Base-by-base conservation (phyloP, 345 rosid genomes). In the Alliaria petiolata region DNA sequence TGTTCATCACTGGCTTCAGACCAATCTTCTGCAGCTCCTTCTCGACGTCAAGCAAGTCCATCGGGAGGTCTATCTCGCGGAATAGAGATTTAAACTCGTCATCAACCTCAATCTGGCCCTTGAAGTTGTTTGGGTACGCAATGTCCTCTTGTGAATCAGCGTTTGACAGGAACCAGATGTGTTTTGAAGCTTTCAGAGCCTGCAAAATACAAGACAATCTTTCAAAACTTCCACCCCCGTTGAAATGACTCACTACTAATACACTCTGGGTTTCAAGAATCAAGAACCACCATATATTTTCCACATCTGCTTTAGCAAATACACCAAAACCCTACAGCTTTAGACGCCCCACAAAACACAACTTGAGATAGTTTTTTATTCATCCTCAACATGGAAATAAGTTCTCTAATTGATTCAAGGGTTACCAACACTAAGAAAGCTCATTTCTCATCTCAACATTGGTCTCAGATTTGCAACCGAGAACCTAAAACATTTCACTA, bases 41-140 rank as follows among this genome's bases (percentile, higher is more conserved):
- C 87, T 89, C 96, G 30, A 91, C 80, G 30, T 83, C 90, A 0
- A 86, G 76, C 93, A 91, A 86, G 79, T 91, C 91, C 3, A 68
- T 78, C 0, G 95, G 93, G 69, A 91, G 64, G 43, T 89, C 91
- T 14, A 85, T 85, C 33, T 79, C 72, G 4, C 87, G 83, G 44
- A 82, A 91, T 1, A 85, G 74, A 65, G 69, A 76, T 75, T 93
- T 89, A 17, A 89, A 78, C 39, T 93, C 91, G 38, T 87, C 90
- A 26, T 87, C 90, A 65, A 84, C 89, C 67, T 77, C 83, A 31
- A 87, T 84, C 19, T 83, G 80, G 7, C 74, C 71, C 79, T 83
- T 87, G 30, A 93, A 92, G 68, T 93, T 89, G 52, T 93, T 87
- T 0, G 98, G 96, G 54, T 87, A 90, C 17, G 92, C 97, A 40